Base-by-base conservation (phyloP, 139 green algal genomes). In the Zygnema circumcarinatum region DNA sequence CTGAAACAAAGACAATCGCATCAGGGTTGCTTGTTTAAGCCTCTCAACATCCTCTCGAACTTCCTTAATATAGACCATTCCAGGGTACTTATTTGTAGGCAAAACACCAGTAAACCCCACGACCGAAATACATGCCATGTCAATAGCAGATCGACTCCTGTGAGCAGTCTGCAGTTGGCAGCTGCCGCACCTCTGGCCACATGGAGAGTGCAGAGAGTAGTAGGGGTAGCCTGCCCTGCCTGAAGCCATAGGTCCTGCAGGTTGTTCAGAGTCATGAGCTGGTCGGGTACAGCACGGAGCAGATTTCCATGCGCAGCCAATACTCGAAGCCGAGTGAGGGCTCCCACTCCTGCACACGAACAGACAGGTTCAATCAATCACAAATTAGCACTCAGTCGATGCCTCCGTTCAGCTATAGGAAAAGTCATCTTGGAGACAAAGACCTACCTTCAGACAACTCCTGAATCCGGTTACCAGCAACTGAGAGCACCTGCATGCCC, bases 191-290 rank as follows among this genome's bases (percentile, higher is more conserved):
- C 47, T 62, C 47, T 25, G 16, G 16, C 7, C 47, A 62, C 16
- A 81, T 16, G 32, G 74, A 68, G 29, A 53, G 2, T 81, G 31
- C 41, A 81, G 31, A 67, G 32, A 81, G 47, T 62, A 62, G 47
- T 62, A 16, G 47, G 47, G 47, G 16, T 62, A 16, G 47, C 47
- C 69, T n/a, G 69, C 69, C 36, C 7, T 1, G 84, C 84, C 74
- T 89, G 84, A 78, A 89, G 84, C 47, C 79, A 89, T 7, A 89
- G 74, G 36, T 89, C 74, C 52, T 83, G 38, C 3, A 88, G 69
- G 29, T 38, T 41, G 39, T 74, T 29, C 32, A 92, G 81, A 33
- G 36, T 32, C 2, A 29, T 25, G 21, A 92, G 53, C 38, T 81
- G 35, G 7, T 89, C 42, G 1, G 89, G 84, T 16, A 92, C 56